phyloP scores from a whole-genome alignment of 2,329 filamentous ascomycete species.

The Epichloe uncinata region DNA sequence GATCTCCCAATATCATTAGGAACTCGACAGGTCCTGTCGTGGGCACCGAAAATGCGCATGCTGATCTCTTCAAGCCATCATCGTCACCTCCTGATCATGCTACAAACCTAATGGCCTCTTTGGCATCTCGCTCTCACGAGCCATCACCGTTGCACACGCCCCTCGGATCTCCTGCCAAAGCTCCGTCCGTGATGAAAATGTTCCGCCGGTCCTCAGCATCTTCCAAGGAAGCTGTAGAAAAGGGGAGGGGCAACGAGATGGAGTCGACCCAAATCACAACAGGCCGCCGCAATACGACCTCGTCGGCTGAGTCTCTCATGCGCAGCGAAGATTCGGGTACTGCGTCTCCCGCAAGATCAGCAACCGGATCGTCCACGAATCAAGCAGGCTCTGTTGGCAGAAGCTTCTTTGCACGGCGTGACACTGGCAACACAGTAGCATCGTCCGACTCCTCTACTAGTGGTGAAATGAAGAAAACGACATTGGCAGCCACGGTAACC shows the following conservation, averaged over 20 bases:
- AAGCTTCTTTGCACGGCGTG: constrained; percentile 26
- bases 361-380: constrained; percentile 25
- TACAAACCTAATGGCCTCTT: constrained; percentile 50
- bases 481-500: constrained; percentile 37
- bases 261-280: constrained; percentile 15
- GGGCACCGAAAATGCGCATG: constrained; percentile 51
- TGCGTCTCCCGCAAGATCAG: constrained; percentile 18
- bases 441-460: constrained; percentile 23
- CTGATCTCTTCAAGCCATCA: constrained; percentile 47
- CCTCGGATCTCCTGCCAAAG: constrained; percentile 21
- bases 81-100: constrained; percentile 46
- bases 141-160: constrained; percentile 35
- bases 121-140: constrained; percentile 48
- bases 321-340: constrained; percentile 11
- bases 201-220: constrained; percentile 38
- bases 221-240: constrained; percentile 29
- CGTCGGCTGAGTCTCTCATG: constrained; percentile 21
- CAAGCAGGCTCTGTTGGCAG: constrained; percentile 27
- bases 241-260: constrained; percentile 21
- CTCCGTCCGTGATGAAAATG: constrained; percentile 23
- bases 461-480: constrained; percentile 31
- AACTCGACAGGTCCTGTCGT: constrained; percentile 51
- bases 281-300: constrained; percentile 24
- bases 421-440: constrained; percentile 22
- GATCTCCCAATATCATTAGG: constrained; percentile 22